Percentiles rank a stretch among this genome's conserved stretches.
Conservation (phyloP, 1,284 basidiomycete species). For the Ustilago xerochloae region DNA sequence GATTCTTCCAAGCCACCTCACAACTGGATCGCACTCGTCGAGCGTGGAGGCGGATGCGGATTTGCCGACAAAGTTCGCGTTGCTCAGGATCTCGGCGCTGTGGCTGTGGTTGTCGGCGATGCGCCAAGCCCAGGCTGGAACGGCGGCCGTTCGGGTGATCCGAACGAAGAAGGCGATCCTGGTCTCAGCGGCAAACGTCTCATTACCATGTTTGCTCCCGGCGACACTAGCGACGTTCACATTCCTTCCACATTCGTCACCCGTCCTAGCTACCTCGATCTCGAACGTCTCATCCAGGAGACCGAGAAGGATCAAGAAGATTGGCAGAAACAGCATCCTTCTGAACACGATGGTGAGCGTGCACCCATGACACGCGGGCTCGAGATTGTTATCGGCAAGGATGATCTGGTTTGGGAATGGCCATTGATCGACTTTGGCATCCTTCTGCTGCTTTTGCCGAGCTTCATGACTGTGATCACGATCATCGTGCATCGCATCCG, state of each 20-base stretch:
- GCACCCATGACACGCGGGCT: constrained; percentile 38
- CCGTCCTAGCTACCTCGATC: constrained; percentile 63
- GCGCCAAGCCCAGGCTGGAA: constrained; percentile 44
- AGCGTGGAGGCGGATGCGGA: constrained; percentile 61
- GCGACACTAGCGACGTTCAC: constrained; percentile 61
- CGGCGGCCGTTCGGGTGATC: constrained; percentile 41
- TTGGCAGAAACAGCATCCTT: constrained; percentile 31
- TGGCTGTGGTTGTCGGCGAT: constrained; percentile 67
- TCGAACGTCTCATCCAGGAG: constrained; percentile 57
- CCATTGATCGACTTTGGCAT: constrained; percentile 64
- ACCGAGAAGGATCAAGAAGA: constrained; percentile 51
- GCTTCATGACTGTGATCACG: constrained; percentile 62
- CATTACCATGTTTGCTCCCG: constrained; percentile 64
- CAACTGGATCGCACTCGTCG: constrained; percentile 66
- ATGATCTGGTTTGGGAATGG: constrained; percentile 62
- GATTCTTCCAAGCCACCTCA: constrained; percentile 39
- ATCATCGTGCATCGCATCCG: constrained; percentile 62
- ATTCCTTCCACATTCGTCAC: constrained; percentile 67
- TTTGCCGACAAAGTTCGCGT: constrained; percentile 65
- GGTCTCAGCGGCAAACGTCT: constrained; percentile 56
- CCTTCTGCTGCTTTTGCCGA: constrained; percentile 63
- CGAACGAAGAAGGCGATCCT: constrained; percentile 53
- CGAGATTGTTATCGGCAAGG: constrained; percentile 61
- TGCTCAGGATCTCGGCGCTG: constrained; percentile 63
- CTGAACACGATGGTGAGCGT: constrained; percentile 9